Percentiles rank a stretch among this genome's conserved stretches.
These are phyloP conservation scores for Kodamaea sp. DNA, from an alignment of 1,139 yeast genomes.

Conservation along the genomic window DNA sequence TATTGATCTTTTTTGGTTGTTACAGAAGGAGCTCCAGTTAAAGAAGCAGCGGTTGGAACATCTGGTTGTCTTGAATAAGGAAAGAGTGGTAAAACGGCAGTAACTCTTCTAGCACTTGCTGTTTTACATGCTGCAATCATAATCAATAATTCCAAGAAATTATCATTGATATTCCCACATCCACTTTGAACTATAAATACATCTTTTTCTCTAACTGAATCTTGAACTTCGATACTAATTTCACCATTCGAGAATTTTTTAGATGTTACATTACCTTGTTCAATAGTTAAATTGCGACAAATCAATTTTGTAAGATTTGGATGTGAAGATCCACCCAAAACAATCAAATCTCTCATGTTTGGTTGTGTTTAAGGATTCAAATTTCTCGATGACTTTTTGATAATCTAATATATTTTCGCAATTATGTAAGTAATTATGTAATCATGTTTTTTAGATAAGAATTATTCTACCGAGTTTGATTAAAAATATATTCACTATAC, in stretches of 20 bases:
- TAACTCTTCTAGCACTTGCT: slow-evolving; percentile 89
- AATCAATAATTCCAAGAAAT: slow-evolving; percentile 80
- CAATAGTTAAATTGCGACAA: slow-evolving; percentile 60
- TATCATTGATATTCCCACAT: slow-evolving; percentile 89
- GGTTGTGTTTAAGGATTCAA: background rate
- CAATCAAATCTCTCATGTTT: slow-evolving; percentile 68
- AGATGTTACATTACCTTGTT: slow-evolving; percentile 54
- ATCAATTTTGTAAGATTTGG: slow-evolving; percentile 60
- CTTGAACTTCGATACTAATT: slow-evolving; percentile 77
- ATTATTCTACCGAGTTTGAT: too few species aligned
- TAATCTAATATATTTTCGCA: too few species aligned
- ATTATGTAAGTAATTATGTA: too few species aligned
- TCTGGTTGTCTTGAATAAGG: slow-evolving; percentile 97
- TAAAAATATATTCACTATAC: too few species aligned
- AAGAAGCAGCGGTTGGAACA: slow-evolving; percentile 80
- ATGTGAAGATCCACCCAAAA: slow-evolving; percentile 74
- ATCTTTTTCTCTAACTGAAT: slow-evolving; percentile 89
- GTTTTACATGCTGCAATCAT: slow-evolving; percentile 93
- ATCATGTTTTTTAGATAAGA: too few species aligned
- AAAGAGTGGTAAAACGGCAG: slow-evolving; percentile 91
- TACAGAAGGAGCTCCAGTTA: slow-evolving; percentile 44
- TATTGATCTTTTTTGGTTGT: slow-evolving; percentile 42
- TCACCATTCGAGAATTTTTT: slow-evolving; percentile 79
- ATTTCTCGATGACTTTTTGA: too few species aligned
- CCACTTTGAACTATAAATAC: slow-evolving; percentile 82